Evolutionary conservation across 306 rosid species (phyloP), one percentile per base, ranked within the genome.

Genomic region (Casuarina equisetifolia): DNA sequence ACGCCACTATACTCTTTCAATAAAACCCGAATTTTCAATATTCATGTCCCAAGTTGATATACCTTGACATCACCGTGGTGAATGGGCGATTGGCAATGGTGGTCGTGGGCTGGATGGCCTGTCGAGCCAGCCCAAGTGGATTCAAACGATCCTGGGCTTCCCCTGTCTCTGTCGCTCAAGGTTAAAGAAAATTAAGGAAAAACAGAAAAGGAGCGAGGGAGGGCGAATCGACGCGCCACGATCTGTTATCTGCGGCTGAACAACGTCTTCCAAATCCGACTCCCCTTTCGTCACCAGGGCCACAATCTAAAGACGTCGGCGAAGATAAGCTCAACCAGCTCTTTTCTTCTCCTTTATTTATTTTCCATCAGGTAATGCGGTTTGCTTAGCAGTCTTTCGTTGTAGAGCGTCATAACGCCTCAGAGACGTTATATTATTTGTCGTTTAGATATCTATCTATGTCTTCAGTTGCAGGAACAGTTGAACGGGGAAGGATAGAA

Each of bases 401-500:
- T 20, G 64, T 2, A 20, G 64, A 58, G 64, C 64, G 38, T 58
- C 20, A 2, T 25, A 20, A 58, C 8, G 11, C 40, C 16, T 7
- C 43, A 5, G 35, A 9, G 35, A 3, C 12, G 67, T 61, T 12
- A 6, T 35, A 32, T 61, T 32, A 40, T 61, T 61, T 38, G 15
- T 25, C 32, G 3, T 61, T 61, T 61, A 9, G 42, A 61, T 20
- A 40, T 61, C 42, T 20, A 40, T 61, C 42, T 17, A 52, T 48
- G 51, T 61, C 43, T 45, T 44, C 53, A 32, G 75, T 66, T 32
- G 16, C 74, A 76, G 79, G 57, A 66, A 42, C 68, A 75, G 20
- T 20, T 70, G 80, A 79, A 76, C 62, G 54, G 58, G 67, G n/a
- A 17, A 40, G 44, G 81, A 66, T 44, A 25, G 51, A 20, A 6